Evolutionary conservation across 768 basidiomycete genomes (phyloP).

Genomic region (Agrocybe pediades): DNA sequence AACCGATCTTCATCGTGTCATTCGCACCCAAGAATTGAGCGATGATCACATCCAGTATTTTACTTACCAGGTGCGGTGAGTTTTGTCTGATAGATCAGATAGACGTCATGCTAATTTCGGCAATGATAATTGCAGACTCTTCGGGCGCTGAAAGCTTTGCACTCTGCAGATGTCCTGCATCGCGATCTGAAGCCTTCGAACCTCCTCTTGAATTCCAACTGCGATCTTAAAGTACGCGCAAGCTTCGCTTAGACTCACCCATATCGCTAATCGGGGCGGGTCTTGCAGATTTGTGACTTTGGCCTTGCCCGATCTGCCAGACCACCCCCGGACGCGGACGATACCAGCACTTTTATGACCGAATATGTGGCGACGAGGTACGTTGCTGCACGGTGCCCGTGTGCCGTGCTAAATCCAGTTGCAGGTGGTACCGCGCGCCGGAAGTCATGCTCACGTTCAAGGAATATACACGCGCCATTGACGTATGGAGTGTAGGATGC

Average conservation of each 20-base stretch:
- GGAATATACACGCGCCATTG: constrained; percentile 88
- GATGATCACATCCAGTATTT: constrained; percentile 99
- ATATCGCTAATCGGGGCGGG: background rate
- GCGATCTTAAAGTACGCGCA: constrained; percentile 81
- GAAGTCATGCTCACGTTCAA: constrained; percentile 99
- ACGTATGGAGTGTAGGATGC: constrained; percentile 87
- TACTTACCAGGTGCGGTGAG: constrained; percentile 77
- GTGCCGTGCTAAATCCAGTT: background rate
- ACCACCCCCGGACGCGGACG: constrained; percentile 74
- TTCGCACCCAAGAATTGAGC: constrained; percentile 89
- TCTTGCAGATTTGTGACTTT: constrained; percentile 75
- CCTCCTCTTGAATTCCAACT: constrained; percentile 92
- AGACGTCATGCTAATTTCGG: constrained; percentile 6
- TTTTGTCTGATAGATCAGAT: constrained; percentile 3
- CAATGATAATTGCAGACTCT: constrained; percentile 57
- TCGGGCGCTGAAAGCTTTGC: constrained; percentile 91
- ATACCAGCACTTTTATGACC: constrained; percentile 82
- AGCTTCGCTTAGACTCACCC: constrained; percentile 4
- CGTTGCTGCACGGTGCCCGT: background rate
- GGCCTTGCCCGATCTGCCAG: constrained; percentile 82
- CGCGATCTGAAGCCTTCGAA: constrained; percentile 97
- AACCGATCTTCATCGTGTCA: constrained; percentile 95
- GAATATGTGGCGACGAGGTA: constrained; percentile 96
- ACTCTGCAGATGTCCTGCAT: constrained; percentile 93
- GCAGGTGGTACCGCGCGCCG: constrained; percentile 94